Evolutionary conservation across 148 eudicot species (phyloP).

Genomic region (Silene uniflora): DNA sequence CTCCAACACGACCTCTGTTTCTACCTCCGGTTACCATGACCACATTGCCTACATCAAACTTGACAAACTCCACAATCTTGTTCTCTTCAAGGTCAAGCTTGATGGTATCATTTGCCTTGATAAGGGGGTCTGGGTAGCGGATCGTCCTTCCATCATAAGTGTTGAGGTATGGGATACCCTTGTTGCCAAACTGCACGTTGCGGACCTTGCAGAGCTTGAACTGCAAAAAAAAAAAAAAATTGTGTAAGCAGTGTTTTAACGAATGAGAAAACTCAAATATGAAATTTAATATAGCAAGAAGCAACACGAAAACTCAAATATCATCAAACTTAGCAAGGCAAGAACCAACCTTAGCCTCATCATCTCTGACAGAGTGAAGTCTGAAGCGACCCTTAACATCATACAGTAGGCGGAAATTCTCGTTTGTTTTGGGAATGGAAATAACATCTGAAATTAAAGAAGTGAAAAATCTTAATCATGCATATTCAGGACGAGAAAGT

Average conservation of each 20-base stretch:
- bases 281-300: too few relatives aligned
- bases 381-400: slow-evolving; percentile 64
- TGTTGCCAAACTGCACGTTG: slow-evolving; percentile 48
- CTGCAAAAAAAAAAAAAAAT: slow-evolving; percentile 26
- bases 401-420: slow-evolving; percentile 57
- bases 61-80: slow-evolving; percentile 49
- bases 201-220: slow-evolving; percentile 65
- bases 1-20: slow-evolving; percentile 58
- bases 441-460: slow-evolving; percentile 45
- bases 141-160: slow-evolving; percentile 58
- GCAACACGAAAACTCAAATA: too few relatives aligned
- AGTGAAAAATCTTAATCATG: too few relatives aligned
- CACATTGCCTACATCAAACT: slow-evolving; percentile 52
- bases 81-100: slow-evolving; percentile 46
- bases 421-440: slow-evolving; percentile 57
- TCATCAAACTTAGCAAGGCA: too few relatives aligned
- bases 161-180: slow-evolving; percentile 57
- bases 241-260: neutral
- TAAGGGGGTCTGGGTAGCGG: slow-evolving; percentile 56
- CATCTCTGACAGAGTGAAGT: slow-evolving; percentile 56
- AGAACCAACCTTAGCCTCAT: slow-evolving; percentile 51
- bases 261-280: neutral
- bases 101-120: slow-evolving; percentile 55
- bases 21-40: slow-evolving; percentile 64
- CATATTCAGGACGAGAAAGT: too few relatives aligned